Base-by-base conservation (phyloP, 2,329 filamentous ascomycete species). In the Scopulariopsis brevicaulis region DNA sequence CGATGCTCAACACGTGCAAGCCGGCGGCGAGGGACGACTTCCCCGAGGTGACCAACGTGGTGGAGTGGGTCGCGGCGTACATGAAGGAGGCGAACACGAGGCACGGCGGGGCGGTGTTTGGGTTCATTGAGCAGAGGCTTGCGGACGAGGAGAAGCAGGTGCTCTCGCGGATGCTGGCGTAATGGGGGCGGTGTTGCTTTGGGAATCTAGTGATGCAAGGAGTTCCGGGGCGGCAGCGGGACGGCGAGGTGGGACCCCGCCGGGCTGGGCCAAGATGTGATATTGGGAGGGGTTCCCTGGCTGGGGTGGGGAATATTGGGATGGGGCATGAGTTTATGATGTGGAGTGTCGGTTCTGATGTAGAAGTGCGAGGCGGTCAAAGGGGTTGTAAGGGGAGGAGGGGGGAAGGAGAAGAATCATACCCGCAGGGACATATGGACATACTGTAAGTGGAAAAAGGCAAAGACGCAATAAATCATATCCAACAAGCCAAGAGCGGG, bases 1-100 rank as follows among this genome's bases (percentile, higher is more conserved):
- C 94, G 0, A 86, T 89, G 35, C 81, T 99, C 62, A 96, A 93
- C 74, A 96, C 93, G 0, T 94, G 93, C 75, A 90, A 87, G 69
- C 85, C 85, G 60, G 76, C 83, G 4, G 74, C 82, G 1, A 80
- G 79, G 56, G 94, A 97, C 69, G 87, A 92, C 22, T 97, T 91
- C 77, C 87, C 92, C 0, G 88, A 96, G 61, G 84, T 96, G 15
- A 80, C 83, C 5, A 86, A 91, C 58, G 88, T 91, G 60, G 76
- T 90, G 57, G 87, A 87, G 69, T 99, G 93, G 93, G 92, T 96
- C 25, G 75, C 87, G 58, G 75, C 81, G 62, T 91, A 90, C 68
- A 75, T 96, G 67, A 86, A 86, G 67, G 83, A 86, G 40, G 90
- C 90, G 7, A 90, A 96, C 70, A 75, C 77, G 66, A 83, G 85